These are phyloP conservation scores for Coniferiporia sulphurascens DNA, from an alignment of 1,284 basidiomycete genomes.

Conservation along the genomic window DNA sequence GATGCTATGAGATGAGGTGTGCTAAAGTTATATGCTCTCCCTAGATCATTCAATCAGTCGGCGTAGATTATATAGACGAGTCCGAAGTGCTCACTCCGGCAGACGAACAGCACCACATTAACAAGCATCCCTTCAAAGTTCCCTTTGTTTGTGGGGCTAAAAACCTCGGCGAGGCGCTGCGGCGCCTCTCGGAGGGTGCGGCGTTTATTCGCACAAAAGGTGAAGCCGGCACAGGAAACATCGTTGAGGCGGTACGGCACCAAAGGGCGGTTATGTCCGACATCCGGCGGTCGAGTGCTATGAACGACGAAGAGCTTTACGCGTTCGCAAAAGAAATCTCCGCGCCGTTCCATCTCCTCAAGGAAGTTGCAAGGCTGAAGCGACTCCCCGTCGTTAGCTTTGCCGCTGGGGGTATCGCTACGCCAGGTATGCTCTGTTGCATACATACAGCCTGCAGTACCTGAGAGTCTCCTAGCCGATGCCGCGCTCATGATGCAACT, in stretches of 20 bases:
- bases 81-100: conserved; percentile 96
- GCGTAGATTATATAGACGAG: conserved; percentile 98
- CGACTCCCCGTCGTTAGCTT: conserved; percentile 92
- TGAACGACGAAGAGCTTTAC: conserved; percentile 96
- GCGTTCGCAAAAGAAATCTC: conserved; percentile 90
- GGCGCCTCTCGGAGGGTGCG: conserved; percentile 95
- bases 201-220: conserved; percentile 98
- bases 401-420: conserved; percentile 96
- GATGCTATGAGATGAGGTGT: background rate
- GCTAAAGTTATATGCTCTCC: background rate
- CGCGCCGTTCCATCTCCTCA: conserved; percentile 96
- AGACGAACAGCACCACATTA: conserved; percentile 81
- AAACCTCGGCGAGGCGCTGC: conserved; percentile 87
- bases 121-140: conserved; percentile 90
- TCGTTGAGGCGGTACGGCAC: conserved; percentile 96
- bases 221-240: conserved; percentile 96
- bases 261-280: conserved; percentile 80
- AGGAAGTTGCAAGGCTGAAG: conserved; percentile 93
- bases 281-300: conserved; percentile 80
- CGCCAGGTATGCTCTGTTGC: conserved; percentile 61
- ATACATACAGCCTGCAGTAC: conserved; percentile 1
- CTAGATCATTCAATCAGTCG: conserved; percentile 91
- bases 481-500: conserved; percentile 99
- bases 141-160: conserved; percentile 81
- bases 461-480: conserved; percentile 56